Evolutionary conservation across 805 yeast species (phyloP).

Genomic region (Myxozyma neglecta): DNA sequence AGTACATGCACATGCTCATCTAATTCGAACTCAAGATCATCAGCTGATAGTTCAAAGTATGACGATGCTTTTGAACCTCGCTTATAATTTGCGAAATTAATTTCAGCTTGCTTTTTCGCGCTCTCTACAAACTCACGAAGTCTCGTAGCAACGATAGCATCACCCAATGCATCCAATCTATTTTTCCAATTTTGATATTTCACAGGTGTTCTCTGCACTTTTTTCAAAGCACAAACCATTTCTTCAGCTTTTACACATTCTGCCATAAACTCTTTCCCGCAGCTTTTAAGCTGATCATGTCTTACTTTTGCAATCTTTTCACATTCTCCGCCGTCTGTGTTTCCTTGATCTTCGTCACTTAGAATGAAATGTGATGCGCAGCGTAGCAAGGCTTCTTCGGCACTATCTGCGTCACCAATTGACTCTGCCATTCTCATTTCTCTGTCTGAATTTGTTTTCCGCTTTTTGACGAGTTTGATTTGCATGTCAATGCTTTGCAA

Average conservation of each 20-base stretch:
- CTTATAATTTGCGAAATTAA: background rate
- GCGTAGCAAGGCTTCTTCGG: constrained; percentile 15
- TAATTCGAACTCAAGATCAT: constrained; percentile 1
- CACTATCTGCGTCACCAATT: constrained; percentile 4
- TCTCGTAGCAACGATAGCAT: background rate
- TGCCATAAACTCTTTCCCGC: background rate
- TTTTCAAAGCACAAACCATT: constrained; percentile 1
- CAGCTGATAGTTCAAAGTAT: background rate
- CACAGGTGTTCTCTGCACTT: background rate
- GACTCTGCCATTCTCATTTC: constrained; percentile 8
- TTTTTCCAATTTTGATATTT: constrained; percentile 4
- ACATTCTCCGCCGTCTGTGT: constrained; percentile 9
- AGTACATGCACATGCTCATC: constrained; percentile 4
- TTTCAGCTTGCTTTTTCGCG: background rate
- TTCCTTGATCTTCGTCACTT: background rate
- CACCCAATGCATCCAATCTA: constrained; percentile 6
- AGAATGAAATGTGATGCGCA: constrained; percentile 14
- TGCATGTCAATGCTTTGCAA: constrained; percentile 9
- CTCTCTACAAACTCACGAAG: background rate
- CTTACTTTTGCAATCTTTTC: constrained; percentile 3
- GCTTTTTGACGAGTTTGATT: background rate
- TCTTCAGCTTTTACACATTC: constrained; percentile 1
- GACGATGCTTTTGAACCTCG: background rate
- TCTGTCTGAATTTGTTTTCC: constrained; percentile 4
- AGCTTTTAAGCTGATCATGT: background rate